Evolutionary conservation across 2,329 filamentous ascomycete species (phyloP).

Genomic region (Chaetomium globosum): DNA sequence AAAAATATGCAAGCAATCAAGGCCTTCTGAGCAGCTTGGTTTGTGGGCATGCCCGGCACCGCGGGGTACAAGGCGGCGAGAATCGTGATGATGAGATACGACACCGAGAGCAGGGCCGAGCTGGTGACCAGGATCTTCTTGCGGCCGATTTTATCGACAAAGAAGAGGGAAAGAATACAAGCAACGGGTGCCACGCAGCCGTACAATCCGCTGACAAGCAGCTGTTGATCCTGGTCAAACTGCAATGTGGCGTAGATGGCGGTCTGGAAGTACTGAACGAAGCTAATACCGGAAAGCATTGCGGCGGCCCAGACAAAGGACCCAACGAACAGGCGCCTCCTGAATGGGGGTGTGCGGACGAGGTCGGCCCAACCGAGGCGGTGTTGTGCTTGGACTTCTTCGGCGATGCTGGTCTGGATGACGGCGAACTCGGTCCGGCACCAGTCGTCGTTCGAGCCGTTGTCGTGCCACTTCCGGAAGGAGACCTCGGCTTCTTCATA

Average conservation of each 20-base stretch:
- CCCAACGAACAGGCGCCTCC: conserved; percentile 46
- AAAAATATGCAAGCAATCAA: conserved; percentile 48
- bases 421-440: conserved; percentile 42
- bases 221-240: conserved; percentile 43
- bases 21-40: conserved; percentile 44
- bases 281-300: conserved; percentile 48
- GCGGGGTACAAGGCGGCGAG: conserved; percentile 45
- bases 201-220: conserved; percentile 47
- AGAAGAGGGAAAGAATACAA: conserved; percentile 45
- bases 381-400: conserved; percentile 40
- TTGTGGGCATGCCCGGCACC: conserved; percentile 43
- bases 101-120: conserved; percentile 43
- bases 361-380: conserved; percentile 43
- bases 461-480: conserved; percentile 43
- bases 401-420: conserved; percentile 45
- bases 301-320: conserved; percentile 48
- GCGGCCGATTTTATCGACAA: conserved; percentile 45
- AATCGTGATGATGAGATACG: conserved; percentile 47
- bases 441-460: conserved; percentile 45
- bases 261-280: conserved; percentile 50
- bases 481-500: conserved; percentile 44
- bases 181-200: conserved; percentile 45
- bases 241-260: conserved; percentile 48
- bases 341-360: conserved; percentile 42
- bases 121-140: conserved; percentile 45